Percentiles rank a stretch among this genome's conserved stretches.
Evolutionary conservation across 352 stramenopile species (phyloP).

Genomic region (Phytophthora podocarpi): DNA sequence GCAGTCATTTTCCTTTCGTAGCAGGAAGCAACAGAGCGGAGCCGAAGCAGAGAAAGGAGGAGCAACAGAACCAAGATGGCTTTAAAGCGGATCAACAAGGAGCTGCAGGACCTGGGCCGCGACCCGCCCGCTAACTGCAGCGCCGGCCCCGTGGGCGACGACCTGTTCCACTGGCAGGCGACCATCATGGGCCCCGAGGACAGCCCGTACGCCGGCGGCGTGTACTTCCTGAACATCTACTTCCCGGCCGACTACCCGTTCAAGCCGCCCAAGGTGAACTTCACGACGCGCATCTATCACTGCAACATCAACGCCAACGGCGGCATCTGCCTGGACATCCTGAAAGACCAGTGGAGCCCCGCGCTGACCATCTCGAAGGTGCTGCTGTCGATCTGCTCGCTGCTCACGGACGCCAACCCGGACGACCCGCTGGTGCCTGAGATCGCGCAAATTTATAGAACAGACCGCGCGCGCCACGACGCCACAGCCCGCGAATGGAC

Average conservation of each 20-base stretch:
- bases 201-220: constrained; percentile 96
- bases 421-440: constrained; percentile 97
- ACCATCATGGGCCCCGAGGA: constrained; percentile 99
- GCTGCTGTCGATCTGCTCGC: constrained; percentile 98
- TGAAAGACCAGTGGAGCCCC: constrained; percentile 99
- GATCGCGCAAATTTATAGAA: constrained; percentile 95
- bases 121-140: constrained; percentile 99
- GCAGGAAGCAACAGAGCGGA: constrained; percentile 40
- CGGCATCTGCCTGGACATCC: constrained; percentile 99
- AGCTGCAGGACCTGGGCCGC: constrained; percentile 93
- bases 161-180: constrained; percentile 98
- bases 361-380: constrained; percentile 99
- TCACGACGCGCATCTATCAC: constrained; percentile 99
- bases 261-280: constrained; percentile 99
- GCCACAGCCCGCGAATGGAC: constrained; percentile 97
- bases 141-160: constrained; percentile 96
- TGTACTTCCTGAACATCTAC: constrained; percentile 99
- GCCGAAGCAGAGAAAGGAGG: constrained; percentile 18
- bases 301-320: constrained; percentile 99
- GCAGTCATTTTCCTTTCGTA: constrained; percentile 51
- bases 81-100: constrained; percentile 96
- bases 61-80: constrained; percentile 64
- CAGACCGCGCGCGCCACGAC: constrained; percentile 93
- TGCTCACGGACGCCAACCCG: constrained; percentile 99
- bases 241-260: constrained; percentile 99